Percentiles rank a stretch among this genome's conserved stretches.
phyloP scores from a whole-genome alignment of 2,329 filamentous ascomycete species.

The Cladophialophora yegresii region DNA sequence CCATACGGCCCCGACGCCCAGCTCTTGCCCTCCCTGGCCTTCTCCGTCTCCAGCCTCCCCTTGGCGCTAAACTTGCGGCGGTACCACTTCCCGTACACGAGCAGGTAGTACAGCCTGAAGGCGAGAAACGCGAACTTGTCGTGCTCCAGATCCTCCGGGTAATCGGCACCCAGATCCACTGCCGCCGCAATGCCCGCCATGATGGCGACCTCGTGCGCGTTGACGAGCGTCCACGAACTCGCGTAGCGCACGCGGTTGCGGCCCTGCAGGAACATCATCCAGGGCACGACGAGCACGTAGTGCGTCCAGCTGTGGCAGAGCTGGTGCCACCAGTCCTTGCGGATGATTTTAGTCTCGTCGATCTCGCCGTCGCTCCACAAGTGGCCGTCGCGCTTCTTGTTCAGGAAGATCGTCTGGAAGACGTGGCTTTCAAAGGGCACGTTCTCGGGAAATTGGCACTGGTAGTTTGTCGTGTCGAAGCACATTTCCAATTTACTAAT shows the following conservation, averaged over 20 bases:
- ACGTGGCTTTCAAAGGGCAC: slow-evolving; percentile 62
- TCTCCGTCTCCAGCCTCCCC: slow-evolving; percentile 41
- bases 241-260: slow-evolving; percentile 65
- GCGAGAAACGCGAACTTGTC: slow-evolving; percentile 62
- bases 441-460: slow-evolving; percentile 62
- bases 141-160: slow-evolving; percentile 63
- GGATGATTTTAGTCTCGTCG: slow-evolving; percentile 58
- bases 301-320: slow-evolving; percentile 63
- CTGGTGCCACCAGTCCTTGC: slow-evolving; percentile 65
- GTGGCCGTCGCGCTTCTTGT: slow-evolving; percentile 56
- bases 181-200: slow-evolving; percentile 72
- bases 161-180: slow-evolving; percentile 66
- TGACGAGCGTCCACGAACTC: slow-evolving; percentile 67
- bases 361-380: slow-evolving; percentile 62
- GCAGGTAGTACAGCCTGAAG: slow-evolving; percentile 63
- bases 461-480: slow-evolving; percentile 76
- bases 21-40: slow-evolving; percentile 48
- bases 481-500: slow-evolving; percentile 61
- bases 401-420: slow-evolving; percentile 68
- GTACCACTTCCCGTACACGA: slow-evolving; percentile 65
- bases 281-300: slow-evolving; percentile 65
- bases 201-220: slow-evolving; percentile 68
- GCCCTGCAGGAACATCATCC: slow-evolving; percentile 72
- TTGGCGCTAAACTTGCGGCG: slow-evolving; percentile 15
- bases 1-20: slow-evolving; percentile 63